Evolutionary conservation across 805 yeast genomes (phyloP).

Genomic region (Candida coquimbonensis): DNA sequence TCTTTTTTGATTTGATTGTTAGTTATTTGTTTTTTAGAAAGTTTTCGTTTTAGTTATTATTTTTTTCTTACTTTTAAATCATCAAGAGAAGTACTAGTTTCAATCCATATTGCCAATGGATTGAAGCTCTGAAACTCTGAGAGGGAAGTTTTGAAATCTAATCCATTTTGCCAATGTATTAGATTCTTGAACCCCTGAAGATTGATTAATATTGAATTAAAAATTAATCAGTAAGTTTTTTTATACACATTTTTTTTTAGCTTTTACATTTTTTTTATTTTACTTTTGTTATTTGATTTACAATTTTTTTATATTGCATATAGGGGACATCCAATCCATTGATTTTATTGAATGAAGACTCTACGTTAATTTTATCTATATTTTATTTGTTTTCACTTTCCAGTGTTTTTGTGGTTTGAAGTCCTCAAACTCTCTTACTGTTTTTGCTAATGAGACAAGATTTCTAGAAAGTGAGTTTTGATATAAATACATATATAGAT

Average conservation of each 20-base stretch:
- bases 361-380: too few relatives aligned
- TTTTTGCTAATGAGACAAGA: too few relatives aligned
- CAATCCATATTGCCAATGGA: slow-evolving; percentile 8
- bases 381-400: too few relatives aligned
- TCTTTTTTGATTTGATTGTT: background rate
- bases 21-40: background rate
- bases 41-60: background rate
- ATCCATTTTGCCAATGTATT: slow-evolving; percentile 15
- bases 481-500: too few relatives aligned
- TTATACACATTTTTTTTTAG: background rate
- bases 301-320: too few relatives aligned
- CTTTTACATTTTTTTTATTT: background rate
- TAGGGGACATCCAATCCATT: too few relatives aligned
- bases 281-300: too few relatives aligned
- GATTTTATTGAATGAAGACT: too few relatives aligned
- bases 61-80: background rate
- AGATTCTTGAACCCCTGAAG: slow-evolving; percentile 2
- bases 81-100: slow-evolving; percentile 3
- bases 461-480: too few relatives aligned
- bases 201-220: background rate
- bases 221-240: background rate
- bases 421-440: too few relatives aligned
- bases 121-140: background rate
- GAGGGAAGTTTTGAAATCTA: slow-evolving; percentile 5
- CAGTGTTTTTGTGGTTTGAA: too few relatives aligned